These are phyloP conservation scores for Chytridiales sp. DNA, from an alignment of 371 early-diverging fungal species.

Conservation along the genomic window DNA sequence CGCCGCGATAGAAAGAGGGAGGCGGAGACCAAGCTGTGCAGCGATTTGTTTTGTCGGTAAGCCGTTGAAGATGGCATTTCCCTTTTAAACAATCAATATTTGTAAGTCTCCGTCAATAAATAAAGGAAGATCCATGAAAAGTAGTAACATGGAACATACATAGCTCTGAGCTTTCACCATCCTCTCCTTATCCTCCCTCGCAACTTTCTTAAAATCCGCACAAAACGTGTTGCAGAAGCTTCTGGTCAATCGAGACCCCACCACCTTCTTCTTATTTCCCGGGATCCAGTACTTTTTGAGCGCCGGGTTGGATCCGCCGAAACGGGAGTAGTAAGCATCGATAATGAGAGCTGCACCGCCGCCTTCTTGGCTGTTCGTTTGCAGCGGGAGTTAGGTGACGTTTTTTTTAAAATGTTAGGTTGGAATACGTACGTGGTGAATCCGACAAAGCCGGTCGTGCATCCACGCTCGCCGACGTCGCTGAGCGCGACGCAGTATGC, in stretches of 20 bases:
- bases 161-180: no score
- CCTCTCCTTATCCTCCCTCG: no score
- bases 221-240: no score
- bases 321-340: background rate
- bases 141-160: no score
- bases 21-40: background rate
- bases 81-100: background rate
- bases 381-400: background rate
- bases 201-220: no score
- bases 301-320: background rate
- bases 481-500: no score
- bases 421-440: constrained; percentile 5
- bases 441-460: constrained; percentile 3
- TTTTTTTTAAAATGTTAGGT: background rate
- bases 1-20: constrained; percentile 2
- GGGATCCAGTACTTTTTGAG: background rate
- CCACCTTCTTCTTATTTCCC: no score
- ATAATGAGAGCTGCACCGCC: constrained; percentile 5
- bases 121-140: no score
- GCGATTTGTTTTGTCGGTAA: constrained; percentile 2
- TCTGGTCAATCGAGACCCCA: no score
- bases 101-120: no score
- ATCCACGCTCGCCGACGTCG: background rate
- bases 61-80: background rate
- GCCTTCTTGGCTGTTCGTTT: background rate